Base-by-base conservation (phyloP, 1,139 yeast species). In the Spencermartinsiella ligniputridi region DNA sequence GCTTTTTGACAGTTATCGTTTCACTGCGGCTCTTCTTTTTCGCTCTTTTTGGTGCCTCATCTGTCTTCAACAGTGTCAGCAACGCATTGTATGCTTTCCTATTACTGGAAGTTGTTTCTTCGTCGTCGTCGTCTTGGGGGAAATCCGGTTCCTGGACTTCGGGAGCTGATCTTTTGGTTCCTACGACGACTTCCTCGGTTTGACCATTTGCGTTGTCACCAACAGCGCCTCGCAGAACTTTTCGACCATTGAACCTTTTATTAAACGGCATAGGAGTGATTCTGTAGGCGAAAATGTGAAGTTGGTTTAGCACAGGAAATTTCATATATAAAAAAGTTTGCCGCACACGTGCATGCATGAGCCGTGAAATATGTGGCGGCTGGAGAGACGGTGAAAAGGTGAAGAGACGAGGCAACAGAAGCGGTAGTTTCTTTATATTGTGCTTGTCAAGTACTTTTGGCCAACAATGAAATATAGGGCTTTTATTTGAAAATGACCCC, bases 51-150 rank as follows among this genome's bases (percentile, higher is more conserved):
- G 37, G 40, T 20, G 64, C 60, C 40, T 71, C 78, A 42, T 81
- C 87, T 2, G 79, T 69, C 40, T 74, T 74, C 48, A 88, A 69
- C 43, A 87, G 71, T 0, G 94, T 83, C 59, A 89, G 67, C 43
- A 89, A 68, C 0, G 96, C 95, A 55, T 78, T 76, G 61, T 87
- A 87, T 0, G 94, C 92, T 37, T 62, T 65, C 37, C 54, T 62
- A 12, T 53, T 59, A 13, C 56, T 61, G 8, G 52, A 57, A 11
- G 30, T 55, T 13, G 55, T 61, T 11, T 45, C 55, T 22, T 42
- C 52, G 12, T 39, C 51, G n/a, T 39, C 47, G 12, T 50, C 58
- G 3, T 44, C 52, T 4, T 27, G 15, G 5, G 32, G 15, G 5
- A n/a, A 5, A 9, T 6, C 24, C 47, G 25, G 18, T 16, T 39